These are phyloP conservation scores for Candida parachauliodes DNA, from an alignment of 805 yeast genomes.

Conservation along the genomic window DNA sequence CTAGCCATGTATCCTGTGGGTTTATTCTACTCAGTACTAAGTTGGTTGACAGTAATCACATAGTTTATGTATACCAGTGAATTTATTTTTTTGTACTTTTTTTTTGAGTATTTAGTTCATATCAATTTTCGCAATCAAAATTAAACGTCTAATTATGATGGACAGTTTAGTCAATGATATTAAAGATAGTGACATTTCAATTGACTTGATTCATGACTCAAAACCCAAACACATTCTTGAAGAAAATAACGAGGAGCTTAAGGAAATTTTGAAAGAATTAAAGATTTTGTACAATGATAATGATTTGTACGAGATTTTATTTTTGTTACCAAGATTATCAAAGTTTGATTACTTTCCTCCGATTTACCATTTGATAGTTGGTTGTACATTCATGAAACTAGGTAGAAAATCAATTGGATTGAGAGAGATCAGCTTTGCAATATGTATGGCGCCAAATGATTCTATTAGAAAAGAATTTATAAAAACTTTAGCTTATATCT, in stretches of 20 bases:
- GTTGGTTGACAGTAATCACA: slow-evolving; percentile 66
- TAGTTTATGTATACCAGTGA: too few relatives aligned
- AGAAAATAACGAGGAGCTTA: not conserved
- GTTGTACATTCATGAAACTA: slow-evolving; percentile 3
- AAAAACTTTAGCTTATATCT: slow-evolving; percentile 1
- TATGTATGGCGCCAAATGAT: slow-evolving; percentile 2
- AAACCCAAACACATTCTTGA: not conserved
- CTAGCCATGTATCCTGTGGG: slow-evolving; percentile 67
- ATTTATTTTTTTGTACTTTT: too few relatives aligned
- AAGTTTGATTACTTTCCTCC: slow-evolving; percentile 2
- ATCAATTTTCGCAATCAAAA: too few relatives aligned
- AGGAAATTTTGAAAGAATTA: not conserved
- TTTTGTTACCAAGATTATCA: slow-evolving; percentile 3
- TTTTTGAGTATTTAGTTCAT: too few relatives aligned
- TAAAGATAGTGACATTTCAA: not conserved
- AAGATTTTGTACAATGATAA: slow-evolving; percentile 1
- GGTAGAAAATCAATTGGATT: slow-evolving; percentile 5
- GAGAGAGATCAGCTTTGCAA: slow-evolving; percentile 7
- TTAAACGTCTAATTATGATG: not conserved
- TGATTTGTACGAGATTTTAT: slow-evolving; percentile 1
- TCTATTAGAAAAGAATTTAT: slow-evolving; percentile 4
- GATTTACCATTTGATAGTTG: slow-evolving; percentile 1
- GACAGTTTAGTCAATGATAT: not conserved
- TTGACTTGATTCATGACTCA: not conserved
- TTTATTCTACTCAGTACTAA: slow-evolving; percentile 55